Evolutionary conservation across 164 flowering plant genomes (phyloP), one percentile per base, ranked within the genome.

Genomic region (Chloranthus sessilifolius): DNA sequence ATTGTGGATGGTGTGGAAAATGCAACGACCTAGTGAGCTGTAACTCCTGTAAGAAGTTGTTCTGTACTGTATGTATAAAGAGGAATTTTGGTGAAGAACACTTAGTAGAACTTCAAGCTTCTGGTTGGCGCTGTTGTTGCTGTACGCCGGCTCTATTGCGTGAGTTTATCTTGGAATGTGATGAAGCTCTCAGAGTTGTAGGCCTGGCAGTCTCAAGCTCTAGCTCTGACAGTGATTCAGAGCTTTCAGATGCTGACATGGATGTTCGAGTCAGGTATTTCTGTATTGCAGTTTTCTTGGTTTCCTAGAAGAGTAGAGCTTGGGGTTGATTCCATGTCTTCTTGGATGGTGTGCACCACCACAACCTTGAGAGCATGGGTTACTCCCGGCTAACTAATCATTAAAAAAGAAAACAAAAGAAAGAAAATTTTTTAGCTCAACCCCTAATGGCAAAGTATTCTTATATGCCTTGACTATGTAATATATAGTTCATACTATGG

Each of bases 1-100:
- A 70, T 57, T 88, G 97, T 74, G 78, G 77, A 49, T 88, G 97
- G 97, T 88, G 97, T 66, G 97, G 95, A 47, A 55, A 53, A 58
- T 69, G 60, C 60, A 62, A 51, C 55, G 82, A 83, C 44, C 66
- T 88, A 27, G 57, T 83, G 25, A 74, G 64, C 60, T 88, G 97
- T 55, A 83, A 55, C 60, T 69, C 77, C 23, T 88, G 97, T 65
- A 71, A 74, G 56, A 56, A 43, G 37, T 59, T 81, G 12, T 81
- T 88, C 51, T 88, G 97, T 72, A 47, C 59, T 10, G 29, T 45
- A 11, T 88, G 97, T 66, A 69, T 88, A 61, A 78, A 65, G 61
- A 68, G 74, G 64, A 85, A 88, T 63, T 42, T 85, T 63, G 86
- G 91, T 27, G 80, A 72, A 55, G 77, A 71, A 45, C 71, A 45